These are phyloP conservation scores for Blastobotrys ciferrii DNA, from an alignment of 1,139 yeast genomes.

Conservation along the genomic window DNA sequence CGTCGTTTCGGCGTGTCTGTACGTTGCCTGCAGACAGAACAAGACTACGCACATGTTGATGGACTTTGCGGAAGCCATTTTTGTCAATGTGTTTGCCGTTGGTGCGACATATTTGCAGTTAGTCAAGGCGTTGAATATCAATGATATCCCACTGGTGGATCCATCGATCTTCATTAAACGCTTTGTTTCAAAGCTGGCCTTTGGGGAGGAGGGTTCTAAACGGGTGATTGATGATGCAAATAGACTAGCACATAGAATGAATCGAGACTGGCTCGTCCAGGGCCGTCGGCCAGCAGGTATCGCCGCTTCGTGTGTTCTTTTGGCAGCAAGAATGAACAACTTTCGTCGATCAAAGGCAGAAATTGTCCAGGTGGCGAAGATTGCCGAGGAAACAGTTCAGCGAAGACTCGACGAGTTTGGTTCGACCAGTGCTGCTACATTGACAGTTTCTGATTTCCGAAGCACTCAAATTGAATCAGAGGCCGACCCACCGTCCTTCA, in stretches of 20 bases:
- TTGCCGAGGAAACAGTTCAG: constrained; percentile 91
- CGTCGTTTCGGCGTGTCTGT: constrained; percentile 91
- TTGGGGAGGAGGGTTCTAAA: constrained; percentile 58
- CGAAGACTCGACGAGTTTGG: constrained; percentile 85
- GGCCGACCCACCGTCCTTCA: constrained; percentile 81
- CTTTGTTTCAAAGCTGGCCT: constrained; percentile 82
- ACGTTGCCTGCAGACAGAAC: constrained; percentile 89
- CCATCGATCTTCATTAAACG: constrained; percentile 92
- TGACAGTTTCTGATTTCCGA: constrained; percentile 75
- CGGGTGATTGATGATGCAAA: constrained; percentile 86
- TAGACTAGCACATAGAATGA: constrained; percentile 83
- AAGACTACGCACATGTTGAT: constrained; percentile 92
- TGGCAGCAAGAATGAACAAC: constrained; percentile 96
- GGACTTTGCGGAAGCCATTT: constrained; percentile 86
- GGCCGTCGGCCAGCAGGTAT: constrained; percentile 98
- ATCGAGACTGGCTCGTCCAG: constrained; percentile 91
- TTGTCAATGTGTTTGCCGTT: constrained; percentile 86
- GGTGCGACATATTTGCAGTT: constrained; percentile 94
- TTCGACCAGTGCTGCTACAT: constrained; percentile 66
- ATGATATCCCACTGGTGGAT: constrained; percentile 80
- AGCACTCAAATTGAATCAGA: constrained; percentile 45
- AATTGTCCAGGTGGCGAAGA: constrained; percentile 91
- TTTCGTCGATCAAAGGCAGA: constrained; percentile 89
- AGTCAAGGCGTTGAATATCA: constrained; percentile 76
- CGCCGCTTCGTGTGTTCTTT: constrained; percentile 91